Evolutionary conservation across 2,329 filamentous ascomycete species (phyloP).

Genomic region (Celoporthe dispersa): DNA sequence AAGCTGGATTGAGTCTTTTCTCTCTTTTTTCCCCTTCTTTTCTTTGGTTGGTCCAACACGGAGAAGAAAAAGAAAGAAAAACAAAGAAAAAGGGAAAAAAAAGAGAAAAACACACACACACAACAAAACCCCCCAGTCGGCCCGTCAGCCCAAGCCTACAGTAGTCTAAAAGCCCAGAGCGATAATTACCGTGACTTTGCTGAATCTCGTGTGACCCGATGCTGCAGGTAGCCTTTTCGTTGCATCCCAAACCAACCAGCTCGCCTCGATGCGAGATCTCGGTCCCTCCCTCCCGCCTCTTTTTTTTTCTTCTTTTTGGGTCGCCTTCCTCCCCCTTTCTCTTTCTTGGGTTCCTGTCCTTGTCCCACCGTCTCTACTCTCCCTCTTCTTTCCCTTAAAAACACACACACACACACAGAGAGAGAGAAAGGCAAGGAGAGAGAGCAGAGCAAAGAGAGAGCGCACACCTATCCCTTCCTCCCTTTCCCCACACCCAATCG

Average conservation of each 20-base stretch:
- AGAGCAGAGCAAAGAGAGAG: no score
- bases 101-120: no score
- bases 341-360: not conserved
- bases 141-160: not conserved
- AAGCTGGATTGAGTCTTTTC: no score
- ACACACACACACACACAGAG: not conserved
- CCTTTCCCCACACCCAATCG: not conserved
- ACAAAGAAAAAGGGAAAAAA: no score
- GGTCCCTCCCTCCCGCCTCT: not conserved
- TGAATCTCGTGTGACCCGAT: slow-evolving; percentile 26
- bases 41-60: not conserved
- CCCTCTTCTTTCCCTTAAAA: no score
- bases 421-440: not conserved
- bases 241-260: not conserved
- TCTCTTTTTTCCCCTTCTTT: no score
- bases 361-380: not conserved
- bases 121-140: no score
- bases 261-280: slow-evolving; percentile 1
- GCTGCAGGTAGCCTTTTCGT: slow-evolving; percentile 17
- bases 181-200: not conserved
- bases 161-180: not conserved
- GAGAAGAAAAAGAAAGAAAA: no score
- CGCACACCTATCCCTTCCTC: not conserved
- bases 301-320: no score
- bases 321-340: not conserved